Conservation (phyloP, 768 basidiomycete species). For the Leccinum variicolor region DNA sequence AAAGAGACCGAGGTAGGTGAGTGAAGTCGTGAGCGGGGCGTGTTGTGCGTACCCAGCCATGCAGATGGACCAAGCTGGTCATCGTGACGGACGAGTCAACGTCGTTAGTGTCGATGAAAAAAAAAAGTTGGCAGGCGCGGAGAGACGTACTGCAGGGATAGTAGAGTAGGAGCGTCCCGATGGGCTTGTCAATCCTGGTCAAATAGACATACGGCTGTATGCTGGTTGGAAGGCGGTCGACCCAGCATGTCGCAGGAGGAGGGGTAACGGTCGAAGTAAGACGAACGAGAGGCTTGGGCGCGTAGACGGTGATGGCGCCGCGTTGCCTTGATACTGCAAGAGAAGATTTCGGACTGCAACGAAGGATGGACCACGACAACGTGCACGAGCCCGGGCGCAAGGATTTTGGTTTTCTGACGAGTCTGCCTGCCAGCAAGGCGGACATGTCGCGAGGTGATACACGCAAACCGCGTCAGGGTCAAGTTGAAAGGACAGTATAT, state of each 20-base stretch:
- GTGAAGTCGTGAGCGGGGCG: constrained; percentile 60
- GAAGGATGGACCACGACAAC: not conserved
- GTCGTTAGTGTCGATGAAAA: not conserved
- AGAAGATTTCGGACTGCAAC: not conserved
- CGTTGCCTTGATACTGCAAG: not conserved
- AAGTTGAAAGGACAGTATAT: not conserved
- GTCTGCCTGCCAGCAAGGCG: constrained; percentile 1
- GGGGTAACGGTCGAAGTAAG: constrained; percentile 13
- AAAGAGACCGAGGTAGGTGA: constrained; percentile 79
- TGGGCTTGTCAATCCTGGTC: constrained; percentile 92
- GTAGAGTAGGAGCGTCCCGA: constrained; percentile 86
- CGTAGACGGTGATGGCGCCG: not conserved
- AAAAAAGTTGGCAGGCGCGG: not conserved
- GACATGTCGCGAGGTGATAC: constrained; percentile 8
- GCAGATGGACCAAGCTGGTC: constrained; percentile 92
- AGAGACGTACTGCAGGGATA: constrained; percentile 84
- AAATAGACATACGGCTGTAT: constrained; percentile 80
- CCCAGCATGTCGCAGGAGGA: constrained; percentile 48
- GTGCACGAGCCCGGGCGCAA: not conserved
- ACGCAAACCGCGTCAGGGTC: not conserved
- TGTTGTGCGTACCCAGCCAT: constrained; percentile 88
- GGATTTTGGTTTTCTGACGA: not conserved
- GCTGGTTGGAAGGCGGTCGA: constrained; percentile 58
- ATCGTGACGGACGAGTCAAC: not conserved
- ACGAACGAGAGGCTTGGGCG: constrained; percentile 13